A percentile compares a stretch with the other conserved stretches of the same genome.
These are phyloP conservation scores for Urtica urens DNA, from an alignment of 306 rosid species.

Conservation along the genomic window DNA sequence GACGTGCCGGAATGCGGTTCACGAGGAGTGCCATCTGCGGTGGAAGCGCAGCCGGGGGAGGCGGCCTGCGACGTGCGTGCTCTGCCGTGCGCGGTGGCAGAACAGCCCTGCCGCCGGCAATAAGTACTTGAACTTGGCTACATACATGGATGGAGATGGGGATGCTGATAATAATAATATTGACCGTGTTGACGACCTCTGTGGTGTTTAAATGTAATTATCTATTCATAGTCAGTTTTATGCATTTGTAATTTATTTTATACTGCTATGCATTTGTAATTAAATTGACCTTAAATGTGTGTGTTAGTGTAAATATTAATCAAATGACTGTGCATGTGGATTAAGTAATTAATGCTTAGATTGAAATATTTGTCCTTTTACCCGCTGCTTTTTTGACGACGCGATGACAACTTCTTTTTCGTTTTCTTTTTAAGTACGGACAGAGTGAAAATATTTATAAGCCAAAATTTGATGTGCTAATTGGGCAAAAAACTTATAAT, in stretches of 20 bases:
- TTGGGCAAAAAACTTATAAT: too few relatives aligned
- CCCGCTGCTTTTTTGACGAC: too few relatives aligned
- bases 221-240: not conserved
- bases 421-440: too few relatives aligned
- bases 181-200: not conserved
- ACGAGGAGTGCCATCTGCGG: slow-evolving; percentile 55
- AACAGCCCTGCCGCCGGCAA: slow-evolving; percentile 20
- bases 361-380: too few relatives aligned
- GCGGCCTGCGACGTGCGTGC: slow-evolving; percentile 50
- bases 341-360: not conserved
- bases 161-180: not conserved
- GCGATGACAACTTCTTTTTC: too few relatives aligned
- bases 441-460: too few relatives aligned
- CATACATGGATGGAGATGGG: slow-evolving; percentile 36
- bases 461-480: too few relatives aligned
- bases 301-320: not conserved
- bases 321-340: not conserved
- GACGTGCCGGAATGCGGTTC: slow-evolving; percentile 63
- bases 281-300: not conserved
- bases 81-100: slow-evolving; percentile 87
- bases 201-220: not conserved
- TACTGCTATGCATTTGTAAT: not conserved
- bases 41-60: slow-evolving; percentile 80
- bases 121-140: slow-evolving; percentile 63
- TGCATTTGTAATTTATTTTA: not conserved